These are phyloP conservation scores for Pelargonium myrrhifolium DNA, from an alignment of 441 rosid species.

Conservation along the genomic window DNA sequence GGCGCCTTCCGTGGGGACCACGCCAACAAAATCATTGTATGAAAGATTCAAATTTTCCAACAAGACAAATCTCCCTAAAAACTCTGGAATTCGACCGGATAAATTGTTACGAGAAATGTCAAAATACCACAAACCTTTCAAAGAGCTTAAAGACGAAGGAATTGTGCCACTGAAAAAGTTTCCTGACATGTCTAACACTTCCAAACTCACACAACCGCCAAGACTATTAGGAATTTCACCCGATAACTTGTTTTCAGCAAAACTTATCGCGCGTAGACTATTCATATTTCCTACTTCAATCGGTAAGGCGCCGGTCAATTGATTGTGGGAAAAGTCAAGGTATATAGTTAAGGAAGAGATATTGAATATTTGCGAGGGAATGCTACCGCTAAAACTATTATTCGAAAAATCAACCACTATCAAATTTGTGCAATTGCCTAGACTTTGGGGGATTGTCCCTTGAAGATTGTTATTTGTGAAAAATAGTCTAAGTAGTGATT, in stretches of 20 bases:
- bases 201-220: conserved; percentile 17
- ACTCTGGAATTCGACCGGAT: conserved; percentile 20
- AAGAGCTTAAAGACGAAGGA: conserved; percentile 12
- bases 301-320: conserved; percentile 17
- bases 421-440: conserved; percentile 14
- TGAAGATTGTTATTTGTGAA: background rate
- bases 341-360: background rate
- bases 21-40: conserved; percentile 22
- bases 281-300: conserved; percentile 10
- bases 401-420: background rate
- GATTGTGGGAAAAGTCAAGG: conserved; percentile 3
- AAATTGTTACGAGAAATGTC: conserved; percentile 25
- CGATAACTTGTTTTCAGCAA: conserved; percentile 13
- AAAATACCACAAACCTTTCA: conserved; percentile 17
- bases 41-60: conserved; percentile 19
- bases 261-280: background rate
- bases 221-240: conserved; percentile 22
- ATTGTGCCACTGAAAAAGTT: conserved; percentile 24
- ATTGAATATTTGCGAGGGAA: conserved; percentile 13
- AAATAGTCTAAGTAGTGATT: background rate
- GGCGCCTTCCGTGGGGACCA: conserved; percentile 18
- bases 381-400: conserved; percentile 17
- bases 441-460: conserved; percentile 16
- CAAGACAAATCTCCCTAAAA: background rate
- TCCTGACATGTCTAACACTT: conserved; percentile 13